Base-by-base conservation (phyloP, 352 stramenopile species). In the Globisporangium lucens region DNA sequence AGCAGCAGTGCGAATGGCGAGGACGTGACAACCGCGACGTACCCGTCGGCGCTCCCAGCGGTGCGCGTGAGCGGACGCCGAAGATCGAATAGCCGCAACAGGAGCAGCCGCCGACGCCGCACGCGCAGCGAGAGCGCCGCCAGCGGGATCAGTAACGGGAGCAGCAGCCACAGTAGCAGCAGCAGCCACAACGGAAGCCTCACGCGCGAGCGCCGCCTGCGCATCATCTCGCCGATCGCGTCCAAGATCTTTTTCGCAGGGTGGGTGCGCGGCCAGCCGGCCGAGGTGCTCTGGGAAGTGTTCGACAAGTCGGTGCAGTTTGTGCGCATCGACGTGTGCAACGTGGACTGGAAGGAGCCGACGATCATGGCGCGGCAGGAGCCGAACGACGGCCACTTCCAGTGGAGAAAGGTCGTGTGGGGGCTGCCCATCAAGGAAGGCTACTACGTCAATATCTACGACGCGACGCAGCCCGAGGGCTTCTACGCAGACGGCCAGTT, bases 381-480 rank as follows among this genome's bases (percentile, higher is more conserved):
- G 66, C 72, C 76, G 2, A 93, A 94, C 71, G 77, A 90, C 53
- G 87, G 87, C 64, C 75, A 68, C 22, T 91, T 86, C 67, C 73
- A 83, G 58, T 95, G 87, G 87, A 82, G 78, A 41, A 81, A 82
- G 35, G 87, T 95, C 60, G 89, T 92, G 56, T 95, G 87, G 87
- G 87, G 87, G 63, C 88, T 95, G 84, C 87, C 87, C 15, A 95
- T 93, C 66, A 82, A 76, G 46, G 83, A 90, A 60, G 84, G 83
- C 66, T 95, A 95, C 77, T 95, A 91, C 76, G 78, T 95, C 62
- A 94, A 94, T 75, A 89, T 94, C 73, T 95, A 94, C 77, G 86
- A 90, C 72, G 83, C 85, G 56, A 89, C 82, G 51, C 53, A 62
- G 17, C 63, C 63, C 2, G 61, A 66, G 61, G 77, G 87, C 62